Base-by-base conservation (phyloP, 108 stramenopile genomes). In the Chaetoceros tenuissimus region DNA sequence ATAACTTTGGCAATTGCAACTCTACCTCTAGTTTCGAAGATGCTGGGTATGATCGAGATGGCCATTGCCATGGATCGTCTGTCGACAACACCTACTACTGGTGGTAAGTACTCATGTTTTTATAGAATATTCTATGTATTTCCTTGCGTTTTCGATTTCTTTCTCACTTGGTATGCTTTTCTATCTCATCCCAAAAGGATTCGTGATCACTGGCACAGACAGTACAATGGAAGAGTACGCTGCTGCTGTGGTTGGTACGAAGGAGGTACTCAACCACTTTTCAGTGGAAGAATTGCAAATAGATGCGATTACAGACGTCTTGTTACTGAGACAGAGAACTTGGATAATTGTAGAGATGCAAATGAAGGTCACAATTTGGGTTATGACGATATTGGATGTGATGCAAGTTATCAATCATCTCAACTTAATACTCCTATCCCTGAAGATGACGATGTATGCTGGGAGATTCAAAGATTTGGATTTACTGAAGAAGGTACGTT, bases 1-100 rank as follows among this genome's bases (percentile, higher is more conserved):
- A 43, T 1, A 56, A 56, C 34, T 56, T 56, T 56, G 55, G 55
- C n/a, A 43, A 56, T 23, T 56, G 55, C 55, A 56, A 56, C 34
- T 25, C 31, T 2, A 56, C 55, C 8, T 31, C 20, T 0, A 43
- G 31, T 3, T 43, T 56, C 34, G 34, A 31, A 20, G 55, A 43
- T 25, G 8, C 55, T 16, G 55, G 34, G 16, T 56, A n/a, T 21
- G 31, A 56, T 25, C 3, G 24, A 1, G 29, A 28, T 2, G 55
- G 55, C 19, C 55, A 56, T n/a, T 56, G 55, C 21, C 55, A 56
- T 19, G 55, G 55, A 21, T 31, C 30, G 3, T 31, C 34, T 19
- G 20, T 25, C 34, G 55, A 56, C 55, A 25, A 20, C 3, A 43
- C 55, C n/a, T 56, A 43, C 20, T 56, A 56, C 34, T 56, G 55